Base-by-base conservation (phyloP, 495 filamentous ascomycete genomes). In the Trypethelium eluteriae region DNA sequence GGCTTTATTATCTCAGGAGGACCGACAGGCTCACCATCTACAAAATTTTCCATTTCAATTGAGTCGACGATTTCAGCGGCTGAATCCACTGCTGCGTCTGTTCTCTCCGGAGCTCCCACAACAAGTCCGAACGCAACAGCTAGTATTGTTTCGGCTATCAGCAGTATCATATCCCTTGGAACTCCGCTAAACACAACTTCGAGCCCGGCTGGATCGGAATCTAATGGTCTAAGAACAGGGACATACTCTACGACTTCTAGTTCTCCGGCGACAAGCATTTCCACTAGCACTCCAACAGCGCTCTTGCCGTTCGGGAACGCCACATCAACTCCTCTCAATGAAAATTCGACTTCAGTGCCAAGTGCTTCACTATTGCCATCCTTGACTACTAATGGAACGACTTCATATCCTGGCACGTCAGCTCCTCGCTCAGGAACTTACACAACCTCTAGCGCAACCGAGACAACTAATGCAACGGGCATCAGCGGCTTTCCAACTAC, bases 221-320 rank as follows among this genome's bases (percentile, higher is more conserved):
- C 53, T 9, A 59, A 59, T 59, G 53, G 25, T 36, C 14, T 36
- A 14, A 59, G 53, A 14, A 3, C 32, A 6, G 53, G 53, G 6
- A 59, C 53, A 35, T 59, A 59, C 32, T 59, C 53, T 10, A 59
- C 53, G 10, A 59, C 18, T 16, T 53, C 49, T 14, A 53, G 11
- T 35, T 1, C 5, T 18, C 53, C 53, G 2, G 18, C 10, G 11
- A 59, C 53, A 36, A 32, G 53, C 5, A 53, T 5, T 18, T 53
- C 49, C 25, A 5, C 49, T 5, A 14, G n/a, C 32, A 59, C 53
- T 3, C 18, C 53, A 36, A 36, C 18, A 5, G 36, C 12, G 11
- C 49, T 25, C 18, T 9, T 53, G 10, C n/a, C 49, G 1, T 14
- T n/a, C n/a, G 49, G 49, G 5, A 53, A n/a, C n/a, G 5, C n/a